These are phyloP conservation scores for Trichoderma arundinaceum DNA, from an alignment of 2,329 filamentous ascomycete genomes.

Conservation along the genomic window DNA sequence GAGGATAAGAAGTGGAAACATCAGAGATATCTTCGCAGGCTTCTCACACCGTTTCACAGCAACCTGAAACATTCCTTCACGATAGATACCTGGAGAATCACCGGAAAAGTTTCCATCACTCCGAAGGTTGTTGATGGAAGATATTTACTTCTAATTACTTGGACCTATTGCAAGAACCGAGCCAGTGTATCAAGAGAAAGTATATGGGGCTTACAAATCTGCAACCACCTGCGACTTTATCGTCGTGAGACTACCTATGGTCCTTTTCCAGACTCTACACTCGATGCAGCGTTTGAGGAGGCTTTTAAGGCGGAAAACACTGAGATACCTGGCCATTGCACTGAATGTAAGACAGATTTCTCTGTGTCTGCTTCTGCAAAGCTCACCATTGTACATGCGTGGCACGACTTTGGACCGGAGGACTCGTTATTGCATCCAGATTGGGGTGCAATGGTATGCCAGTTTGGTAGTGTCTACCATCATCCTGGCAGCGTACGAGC, in stretches of 20 bases:
- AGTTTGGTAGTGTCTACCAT: background rate
- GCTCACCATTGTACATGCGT: constrained; percentile 13
- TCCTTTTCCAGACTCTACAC: background rate
- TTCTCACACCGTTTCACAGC: constrained; percentile 11
- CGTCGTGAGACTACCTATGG: background rate
- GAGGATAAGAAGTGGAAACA: background rate
- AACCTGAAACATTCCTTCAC: too few relatives aligned
- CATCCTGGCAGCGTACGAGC: constrained; percentile 16
- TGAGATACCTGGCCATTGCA: constrained; percentile 22
- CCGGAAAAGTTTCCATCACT: background rate
- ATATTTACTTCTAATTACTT: constrained; percentile 27
- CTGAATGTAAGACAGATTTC: constrained; percentile 30
- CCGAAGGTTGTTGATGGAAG: constrained; percentile 32
- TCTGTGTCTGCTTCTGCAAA: background rate
- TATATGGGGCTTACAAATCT: background rate
- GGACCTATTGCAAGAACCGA: background rate
- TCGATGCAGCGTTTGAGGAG: background rate
- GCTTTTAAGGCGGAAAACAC: background rate
- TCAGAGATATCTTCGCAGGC: constrained; percentile 16
- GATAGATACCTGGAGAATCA: background rate
- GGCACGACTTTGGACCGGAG: constrained; percentile 33
- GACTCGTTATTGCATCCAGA: background rate
- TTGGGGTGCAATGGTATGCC: constrained; percentile 19
- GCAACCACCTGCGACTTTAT: background rate
- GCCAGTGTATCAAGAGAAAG: background rate